A percentile compares a stretch with the other conserved stretches of the same genome.
These are phyloP conservation scores for Pseudocercospora eumusae DNA, from an alignment of 2,329 filamentous ascomycete species.

Conservation along the genomic window DNA sequence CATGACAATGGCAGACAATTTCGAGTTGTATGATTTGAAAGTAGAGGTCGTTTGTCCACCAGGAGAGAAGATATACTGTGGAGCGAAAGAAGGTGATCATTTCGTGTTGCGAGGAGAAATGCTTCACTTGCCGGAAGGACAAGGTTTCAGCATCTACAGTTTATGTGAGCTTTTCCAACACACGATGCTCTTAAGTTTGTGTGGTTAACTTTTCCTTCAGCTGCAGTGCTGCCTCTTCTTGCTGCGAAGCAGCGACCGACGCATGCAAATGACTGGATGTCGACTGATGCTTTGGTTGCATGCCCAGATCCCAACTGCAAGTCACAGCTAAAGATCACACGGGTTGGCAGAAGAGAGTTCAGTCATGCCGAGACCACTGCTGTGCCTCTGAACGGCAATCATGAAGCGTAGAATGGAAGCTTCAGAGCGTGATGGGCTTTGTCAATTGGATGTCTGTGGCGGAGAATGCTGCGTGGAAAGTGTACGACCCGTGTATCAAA, in stretches of 20 bases:
- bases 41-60: slow-evolving; percentile 29
- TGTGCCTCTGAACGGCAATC: slow-evolving; percentile 17
- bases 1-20: slow-evolving; percentile 24
- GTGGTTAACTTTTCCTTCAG: slow-evolving; percentile 9
- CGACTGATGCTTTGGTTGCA: slow-evolving; percentile 27
- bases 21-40: slow-evolving; percentile 26
- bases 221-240: slow-evolving; percentile 29
- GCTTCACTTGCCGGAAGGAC: slow-evolving; percentile 26
- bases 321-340: slow-evolving; percentile 25
- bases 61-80: slow-evolving; percentile 27
- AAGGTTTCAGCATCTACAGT: slow-evolving; percentile 32
- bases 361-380: slow-evolving; percentile 29
- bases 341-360: slow-evolving; percentile 21
- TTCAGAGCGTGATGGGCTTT: background rate
- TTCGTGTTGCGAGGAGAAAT: slow-evolving; percentile 31
- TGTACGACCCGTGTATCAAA: slow-evolving; percentile 12
- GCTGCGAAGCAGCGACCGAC: slow-evolving; percentile 28
- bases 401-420: background rate
- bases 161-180: slow-evolving; percentile 17
- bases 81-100: slow-evolving; percentile 28
- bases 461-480: slow-evolving; percentile 15
- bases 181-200: background rate
- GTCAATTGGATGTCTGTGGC: slow-evolving; percentile 5
- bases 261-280: slow-evolving; percentile 31
- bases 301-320: slow-evolving; percentile 29